Evolutionary conservation across 768 basidiomycete genomes (phyloP), one percentile per base, ranked within the genome.

Genomic region (Roridomyces roridus): DNA sequence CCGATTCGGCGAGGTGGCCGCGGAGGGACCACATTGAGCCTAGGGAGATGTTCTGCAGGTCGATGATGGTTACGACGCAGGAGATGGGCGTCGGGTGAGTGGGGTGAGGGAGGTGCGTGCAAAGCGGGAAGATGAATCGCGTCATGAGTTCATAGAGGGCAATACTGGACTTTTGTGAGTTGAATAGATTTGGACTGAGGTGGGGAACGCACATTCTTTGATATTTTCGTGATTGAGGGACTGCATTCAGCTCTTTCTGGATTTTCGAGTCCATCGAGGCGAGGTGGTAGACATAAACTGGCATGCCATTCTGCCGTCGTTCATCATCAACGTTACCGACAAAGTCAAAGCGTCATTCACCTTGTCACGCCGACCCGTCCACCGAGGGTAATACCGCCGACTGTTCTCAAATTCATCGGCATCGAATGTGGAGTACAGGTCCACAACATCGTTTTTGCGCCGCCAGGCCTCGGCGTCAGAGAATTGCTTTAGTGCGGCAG

Each of bases 291-390:
- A 92, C 88, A 65, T 87, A 92, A 6, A 93, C 59, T 2, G 91
- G 92, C 42, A 84, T 68, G 23, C 91, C 91, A 40, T 82, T 72
- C 87, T 91, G n/a, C n/a, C n/a, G n/a, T n/a, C n/a, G n/a, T n/a
- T n/a, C n/a, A n/a, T n/a, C n/a, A n/a, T n/a, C n/a, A n/a, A n/a
- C n/a, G n/a, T n/a, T n/a, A n/a, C n/a, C n/a, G n/a, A n/a, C n/a
- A n/a, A n/a, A n/a, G n/a, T n/a, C n/a, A n/a, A n/a, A n/a, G n/a
- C n/a, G n/a, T n/a, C n/a, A n/a, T n/a, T n/a, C 62, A 87, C 91
- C 76, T 88, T 90, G 68, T 92, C 88, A 60, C 90, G 75, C 41
- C 87, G 77, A 0, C 91, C 92, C 0, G 89, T 92, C 89, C 89
- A 93, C 28, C 88, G 80, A 1, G 91, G 90, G 72, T 93, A 94